Evolutionary conservation across 208 protist species (phyloP).

Genomic region (Leishmania mexicana): DNA sequence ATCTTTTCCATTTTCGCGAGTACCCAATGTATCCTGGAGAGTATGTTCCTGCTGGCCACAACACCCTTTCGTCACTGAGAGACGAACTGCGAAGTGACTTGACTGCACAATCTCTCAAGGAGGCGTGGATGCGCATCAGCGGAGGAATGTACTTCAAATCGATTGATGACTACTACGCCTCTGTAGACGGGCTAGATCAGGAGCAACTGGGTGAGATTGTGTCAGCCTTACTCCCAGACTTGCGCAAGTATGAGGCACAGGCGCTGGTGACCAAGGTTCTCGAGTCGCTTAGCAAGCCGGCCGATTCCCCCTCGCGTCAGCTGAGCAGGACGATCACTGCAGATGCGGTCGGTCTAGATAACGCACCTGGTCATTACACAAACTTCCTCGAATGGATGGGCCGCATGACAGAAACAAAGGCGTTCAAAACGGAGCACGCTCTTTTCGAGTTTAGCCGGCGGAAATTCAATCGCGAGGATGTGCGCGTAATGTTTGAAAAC

Average conservation of each 20-base stretch:
- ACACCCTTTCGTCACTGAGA: conserved; percentile 84
- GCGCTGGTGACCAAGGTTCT: conserved; percentile 81
- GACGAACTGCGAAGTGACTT: conserved; percentile 82
- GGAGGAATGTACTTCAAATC: conserved; percentile 80
- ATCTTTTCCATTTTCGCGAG: conserved; percentile 90
- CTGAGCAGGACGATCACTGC: conserved; percentile 85
- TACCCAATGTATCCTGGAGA: conserved; percentile 93
- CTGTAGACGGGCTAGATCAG: conserved; percentile 82
- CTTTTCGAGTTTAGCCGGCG: conserved; percentile 89
- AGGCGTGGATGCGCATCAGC: conserved; percentile 90
- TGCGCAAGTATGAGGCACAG: conserved; percentile 69
- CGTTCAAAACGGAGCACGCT: conserved; percentile 91
- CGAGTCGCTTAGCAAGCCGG: conserved; percentile 77
- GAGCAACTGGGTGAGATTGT: conserved; percentile 89
- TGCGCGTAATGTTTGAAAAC: conserved; percentile 92
- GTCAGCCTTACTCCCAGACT: conserved; percentile 73
- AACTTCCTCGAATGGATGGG: conserved; percentile 94
- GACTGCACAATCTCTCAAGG: conserved; percentile 86
- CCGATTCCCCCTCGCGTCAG: conserved; percentile 66
- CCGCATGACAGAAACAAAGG: conserved; percentile 82
- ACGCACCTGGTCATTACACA: conserved; percentile 88
- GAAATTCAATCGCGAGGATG: conserved; percentile 89
- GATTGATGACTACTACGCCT: conserved; percentile 85
- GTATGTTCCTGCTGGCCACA: conserved; percentile 88
- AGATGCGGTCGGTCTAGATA: conserved; percentile 85